Evolutionary conservation across 371 early-diverging fungal species (phyloP).

Genomic region (Zopfochytrium polystomum): DNA sequence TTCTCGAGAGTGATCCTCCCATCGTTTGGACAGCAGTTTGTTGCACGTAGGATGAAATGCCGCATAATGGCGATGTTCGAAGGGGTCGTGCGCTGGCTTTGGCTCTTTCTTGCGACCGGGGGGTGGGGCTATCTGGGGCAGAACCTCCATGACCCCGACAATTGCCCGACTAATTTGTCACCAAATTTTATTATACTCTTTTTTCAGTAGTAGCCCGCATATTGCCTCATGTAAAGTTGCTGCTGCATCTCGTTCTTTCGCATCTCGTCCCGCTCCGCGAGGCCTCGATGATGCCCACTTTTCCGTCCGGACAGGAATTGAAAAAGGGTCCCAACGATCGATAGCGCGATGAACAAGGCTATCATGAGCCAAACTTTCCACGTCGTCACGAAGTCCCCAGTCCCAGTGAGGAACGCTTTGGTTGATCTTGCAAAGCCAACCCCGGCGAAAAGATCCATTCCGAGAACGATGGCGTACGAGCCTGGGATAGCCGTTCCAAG

Average conservation of each 20-base stretch:
- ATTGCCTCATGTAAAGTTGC: neutral
- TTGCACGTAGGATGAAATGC: slow-evolving; percentile 42
- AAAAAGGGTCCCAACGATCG: slow-evolving; percentile 24
- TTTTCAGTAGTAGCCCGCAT: too few species aligned
- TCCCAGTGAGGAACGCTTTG: slow-evolving; percentile 23
- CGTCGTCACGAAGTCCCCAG: slow-evolving; percentile 8
- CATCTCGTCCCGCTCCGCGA: neutral
- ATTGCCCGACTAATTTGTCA: too few species aligned
- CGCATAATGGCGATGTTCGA: slow-evolving; percentile 40
- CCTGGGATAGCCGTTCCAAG: slow-evolving; percentile 67
- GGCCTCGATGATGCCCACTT: neutral
- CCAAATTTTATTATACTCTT: too few species aligned
- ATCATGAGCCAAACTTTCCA: slow-evolving; percentile 15
- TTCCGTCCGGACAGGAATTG: slow-evolving; percentile 9
- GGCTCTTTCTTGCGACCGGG: neutral
- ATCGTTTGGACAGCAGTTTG: slow-evolving; percentile 36
- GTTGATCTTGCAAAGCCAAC: slow-evolving; percentile 59
- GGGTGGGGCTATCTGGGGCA: neutral
- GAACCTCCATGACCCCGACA: too few species aligned
- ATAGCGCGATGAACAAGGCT: slow-evolving; percentile 16
- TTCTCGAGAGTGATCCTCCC: slow-evolving; percentile 34
- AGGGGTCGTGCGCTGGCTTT: slow-evolving; percentile 16
- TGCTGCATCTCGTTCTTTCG: neutral
- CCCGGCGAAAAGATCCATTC: slow-evolving; percentile 69
- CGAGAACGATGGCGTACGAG: slow-evolving; percentile 66